Percentiles rank a stretch among this genome's conserved stretches.
phyloP scores from a whole-genome alignment of 768 basidiomycete genomes.

The Trametes cubensis region DNA sequence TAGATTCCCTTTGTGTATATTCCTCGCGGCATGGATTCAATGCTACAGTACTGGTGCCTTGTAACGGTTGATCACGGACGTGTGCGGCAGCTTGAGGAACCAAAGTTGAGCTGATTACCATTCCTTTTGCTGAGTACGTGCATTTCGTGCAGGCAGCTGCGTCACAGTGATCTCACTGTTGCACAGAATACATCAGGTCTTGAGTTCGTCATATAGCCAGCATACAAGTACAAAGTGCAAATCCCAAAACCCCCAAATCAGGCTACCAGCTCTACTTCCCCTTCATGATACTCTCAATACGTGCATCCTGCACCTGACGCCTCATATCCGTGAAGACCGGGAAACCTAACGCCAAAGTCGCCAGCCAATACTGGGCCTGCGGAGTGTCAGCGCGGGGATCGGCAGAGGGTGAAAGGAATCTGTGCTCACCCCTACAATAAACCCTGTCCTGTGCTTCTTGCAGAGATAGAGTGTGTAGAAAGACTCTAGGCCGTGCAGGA shows the following conservation, averaged over 20 bases:
- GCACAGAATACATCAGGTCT: too few relatives aligned
- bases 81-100: not conserved
- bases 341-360: slow-evolving; percentile 56
- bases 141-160: too few relatives aligned
- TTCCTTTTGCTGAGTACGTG: too few relatives aligned
- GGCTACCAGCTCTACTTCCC: slow-evolving; percentile 44
- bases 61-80: not conserved
- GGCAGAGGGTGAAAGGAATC: not conserved
- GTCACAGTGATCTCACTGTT: too few relatives aligned
- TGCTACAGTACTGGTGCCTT: not conserved
- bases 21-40: too few relatives aligned
- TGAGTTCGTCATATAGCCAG: not conserved
- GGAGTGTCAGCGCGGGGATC: not conserved
- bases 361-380: slow-evolving; percentile 56
- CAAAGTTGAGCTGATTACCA: too few relatives aligned
- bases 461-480: slow-evolving; percentile 52
- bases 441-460: slow-evolving; percentile 52
- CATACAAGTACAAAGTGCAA: not conserved
- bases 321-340: slow-evolving; percentile 58
- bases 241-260: not conserved
- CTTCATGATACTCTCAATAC: slow-evolving; percentile 84
- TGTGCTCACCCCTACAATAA: slow-evolving; percentile 41
- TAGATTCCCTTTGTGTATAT: slow-evolving; percentile 3
- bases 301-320: slow-evolving; percentile 60
- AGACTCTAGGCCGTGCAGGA: slow-evolving; percentile 49